Evolutionary conservation across 768 basidiomycete species (phyloP).

Genomic region (Coprinellus micaceus): DNA sequence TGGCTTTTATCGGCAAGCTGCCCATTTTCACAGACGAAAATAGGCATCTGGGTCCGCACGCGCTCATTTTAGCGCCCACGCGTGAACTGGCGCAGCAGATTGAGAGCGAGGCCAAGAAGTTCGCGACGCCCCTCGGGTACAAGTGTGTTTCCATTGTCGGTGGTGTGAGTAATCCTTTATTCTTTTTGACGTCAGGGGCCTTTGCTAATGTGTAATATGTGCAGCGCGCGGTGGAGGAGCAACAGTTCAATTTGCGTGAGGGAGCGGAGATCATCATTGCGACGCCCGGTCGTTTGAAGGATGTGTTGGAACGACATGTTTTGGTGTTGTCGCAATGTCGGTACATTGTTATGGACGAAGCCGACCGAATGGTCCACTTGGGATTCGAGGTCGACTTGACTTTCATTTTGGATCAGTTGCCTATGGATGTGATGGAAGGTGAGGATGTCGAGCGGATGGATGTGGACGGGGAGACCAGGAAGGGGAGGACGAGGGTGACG

Average conservation of each 20-base stretch:
- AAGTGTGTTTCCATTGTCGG: slow-evolving; percentile 97
- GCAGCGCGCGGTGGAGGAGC: slow-evolving; percentile 91
- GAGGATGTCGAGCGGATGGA: slow-evolving; percentile 81
- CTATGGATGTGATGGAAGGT: slow-evolving; percentile 82
- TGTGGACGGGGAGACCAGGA: slow-evolving; percentile 66
- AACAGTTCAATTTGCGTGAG: slow-evolving; percentile 95
- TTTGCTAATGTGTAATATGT: slow-evolving; percentile 8
- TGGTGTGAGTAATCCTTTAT: slow-evolving; percentile 57
- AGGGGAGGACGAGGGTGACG: slow-evolving; percentile 85
- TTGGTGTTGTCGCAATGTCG: slow-evolving; percentile 95
- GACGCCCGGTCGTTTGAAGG: slow-evolving; percentile 96
- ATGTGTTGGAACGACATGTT: slow-evolving; percentile 94
- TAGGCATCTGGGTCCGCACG: slow-evolving; percentile 89
- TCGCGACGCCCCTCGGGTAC: slow-evolving; percentile 86
- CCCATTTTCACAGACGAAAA: slow-evolving; percentile 89
- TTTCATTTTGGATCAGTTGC: slow-evolving; percentile 91
- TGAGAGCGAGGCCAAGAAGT: slow-evolving; percentile 87
- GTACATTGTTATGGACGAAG: slow-evolving; percentile 99
- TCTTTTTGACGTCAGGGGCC: neutral
- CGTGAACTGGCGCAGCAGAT: slow-evolving; percentile 98
- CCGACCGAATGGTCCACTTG: slow-evolving; percentile 97
- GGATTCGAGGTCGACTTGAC: slow-evolving; percentile 94
- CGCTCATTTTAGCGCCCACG: slow-evolving; percentile 93
- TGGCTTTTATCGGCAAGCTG: slow-evolving; percentile 85
- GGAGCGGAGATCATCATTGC: slow-evolving; percentile 99